Conservation (phyloP, 805 yeast species). For the Spathaspora arborariae region DNA sequence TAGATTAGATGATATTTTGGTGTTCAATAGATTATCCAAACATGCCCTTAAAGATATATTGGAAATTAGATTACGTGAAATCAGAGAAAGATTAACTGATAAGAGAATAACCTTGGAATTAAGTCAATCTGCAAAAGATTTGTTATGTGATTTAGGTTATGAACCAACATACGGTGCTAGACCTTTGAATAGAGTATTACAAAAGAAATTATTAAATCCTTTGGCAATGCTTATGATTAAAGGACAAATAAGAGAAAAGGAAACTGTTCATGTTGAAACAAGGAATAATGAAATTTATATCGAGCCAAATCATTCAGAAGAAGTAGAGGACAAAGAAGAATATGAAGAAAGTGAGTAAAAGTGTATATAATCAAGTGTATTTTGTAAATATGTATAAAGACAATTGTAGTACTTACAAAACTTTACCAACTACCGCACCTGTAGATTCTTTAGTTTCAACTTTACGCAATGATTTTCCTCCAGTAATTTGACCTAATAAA, state of each 20-base stretch:
- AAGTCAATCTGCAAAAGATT: slow-evolving; percentile 61
- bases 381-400: neutral
- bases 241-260: slow-evolving; percentile 60
- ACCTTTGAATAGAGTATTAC: slow-evolving; percentile 88
- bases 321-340: slow-evolving; percentile 2
- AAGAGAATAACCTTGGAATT: slow-evolving; percentile 66
- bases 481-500: slow-evolving; percentile 52
- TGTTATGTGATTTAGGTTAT: slow-evolving; percentile 84
- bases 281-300: slow-evolving; percentile 23
- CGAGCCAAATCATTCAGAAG: slow-evolving; percentile 29
- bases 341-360: neutral
- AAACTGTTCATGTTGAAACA: slow-evolving; percentile 25
- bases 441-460: slow-evolving; percentile 48
- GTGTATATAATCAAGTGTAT: slow-evolving; percentile 2
- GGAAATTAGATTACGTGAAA: slow-evolving; percentile 78
- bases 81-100: slow-evolving; percentile 71
- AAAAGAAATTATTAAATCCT: slow-evolving; percentile 81
- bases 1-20: slow-evolving; percentile 89
- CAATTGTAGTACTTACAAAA: slow-evolving; percentile 18
- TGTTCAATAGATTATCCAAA: slow-evolving; percentile 86
- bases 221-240: slow-evolving; percentile 75
- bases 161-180: slow-evolving; percentile 94
- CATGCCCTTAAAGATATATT: slow-evolving; percentile 73
- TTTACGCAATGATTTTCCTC: slow-evolving; percentile 49
- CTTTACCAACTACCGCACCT: slow-evolving; percentile 49